Base-by-base conservation (phyloP, 306 rosid species). In the Cicer bijugum region DNA sequence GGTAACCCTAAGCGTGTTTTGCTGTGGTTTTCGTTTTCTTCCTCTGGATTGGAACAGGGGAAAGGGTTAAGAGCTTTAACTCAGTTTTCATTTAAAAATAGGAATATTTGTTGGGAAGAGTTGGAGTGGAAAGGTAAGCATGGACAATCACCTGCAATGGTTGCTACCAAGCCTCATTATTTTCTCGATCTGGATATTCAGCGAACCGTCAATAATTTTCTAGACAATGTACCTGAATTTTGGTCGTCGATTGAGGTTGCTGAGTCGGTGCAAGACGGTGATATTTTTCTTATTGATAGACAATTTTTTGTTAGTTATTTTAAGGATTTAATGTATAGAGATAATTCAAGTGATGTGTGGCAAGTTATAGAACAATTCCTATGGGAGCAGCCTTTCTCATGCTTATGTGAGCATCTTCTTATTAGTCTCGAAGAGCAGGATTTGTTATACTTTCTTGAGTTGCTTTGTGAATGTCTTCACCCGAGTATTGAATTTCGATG, bases 51-150 rank as follows among this genome's bases (percentile, higher is more conserved):
- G 59, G 92, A 87, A 71, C 94, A 83, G 65, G 88, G 92, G 66
- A 87, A 84, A 79, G 94, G 98, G 67, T 89, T 86, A 37, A 91
- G 82, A 81, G 97, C 94, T 0, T 75, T 93, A 68, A 81, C 96
- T 10, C 92, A 91, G 62, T 93, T 91, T 83, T 88, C 97, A 59
- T 93, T 93, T 72, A 83, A 80, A 68, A 76, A 91, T 85, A 85
- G 96, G 76, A 95, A 93, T 84, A 88, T 85, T 65, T 91, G 94
- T 81, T 93, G 98, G 97, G 97, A 91, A 81, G 98, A 93, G 84
- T 88, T 91, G 62, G 96, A 91, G 91, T 89, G 96, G 98, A 89
- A 88, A 76, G 98, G 98, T 72, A 91, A 88, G 75, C 98, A 93
- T 80, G 98, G 98, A 76, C 98, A 91, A 62, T 91, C 98, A 14